Evolutionary conservation across 192 early-diverging fungal genomes (phyloP), one percentile per base, ranked within the genome.

Genomic region (Entrophospora sp.): DNA sequence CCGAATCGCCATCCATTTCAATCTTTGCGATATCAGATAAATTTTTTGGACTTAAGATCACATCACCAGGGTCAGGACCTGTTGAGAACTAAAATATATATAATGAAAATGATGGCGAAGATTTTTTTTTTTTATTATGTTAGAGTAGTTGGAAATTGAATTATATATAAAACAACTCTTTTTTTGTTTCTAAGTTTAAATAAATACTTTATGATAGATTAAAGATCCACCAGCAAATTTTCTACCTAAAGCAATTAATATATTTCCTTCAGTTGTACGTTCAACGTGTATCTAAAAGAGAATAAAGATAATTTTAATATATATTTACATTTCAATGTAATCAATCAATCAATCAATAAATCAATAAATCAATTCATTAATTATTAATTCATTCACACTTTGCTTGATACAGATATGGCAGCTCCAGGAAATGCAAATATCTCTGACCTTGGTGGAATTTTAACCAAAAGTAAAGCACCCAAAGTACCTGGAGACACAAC

Each of bases 1-100:
- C 83, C 7, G 75, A 71, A 0, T 68, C 68, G 12, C 81, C 82
- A 18, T 78, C 71, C 61, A 89, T 69, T 14, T 80, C 70, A 43
- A 91, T 79, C 0, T 80, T 79, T 1, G 79, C 78, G 60, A 89
- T 82, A 32, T 85, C 89, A 36, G 85, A 84, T 42, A 86, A 77
- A 20, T 71, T 62, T 18, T 71, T 69, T 8, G 89, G 87, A 4
- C 83, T 83, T 38, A 91, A 55, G 48, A 90, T 72, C 7, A 89
- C 76, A 62, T 89, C 88, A 30, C 86, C 88, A 16, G 86, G 64
- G 5, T 43, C 25, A 1, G 64, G 51, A 2, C 73, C 57, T 4
- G 89, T 91, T 9, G 74, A 76, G 28, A 86, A 83, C 83, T 86
- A 66, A 18, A n/a, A 10, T 22, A 27, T 0, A 52, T n/a, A 22